Evolutionary conservation across 83 land plant genomes (phyloP).

Genomic region (Diphasiastrum complanatum): DNA sequence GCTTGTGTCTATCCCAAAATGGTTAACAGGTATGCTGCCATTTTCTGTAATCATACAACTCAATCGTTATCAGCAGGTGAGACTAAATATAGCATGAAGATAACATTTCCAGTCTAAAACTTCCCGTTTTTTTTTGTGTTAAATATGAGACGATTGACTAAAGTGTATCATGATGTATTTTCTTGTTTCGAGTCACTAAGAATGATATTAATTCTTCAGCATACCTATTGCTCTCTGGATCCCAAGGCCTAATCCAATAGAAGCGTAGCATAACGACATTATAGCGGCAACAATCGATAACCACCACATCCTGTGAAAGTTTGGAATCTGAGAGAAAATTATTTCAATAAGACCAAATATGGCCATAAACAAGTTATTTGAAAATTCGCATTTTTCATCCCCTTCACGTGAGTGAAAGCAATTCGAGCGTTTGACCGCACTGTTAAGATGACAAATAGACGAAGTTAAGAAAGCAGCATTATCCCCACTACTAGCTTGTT

Average conservation of each 20-base stretch:
- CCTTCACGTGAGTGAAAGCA: too few species aligned
- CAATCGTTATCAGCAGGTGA: too few species aligned
- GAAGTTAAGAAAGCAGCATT: too few species aligned
- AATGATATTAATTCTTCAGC: not conserved
- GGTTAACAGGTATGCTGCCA: not conserved
- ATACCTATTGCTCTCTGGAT: not conserved
- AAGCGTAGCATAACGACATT: not conserved
- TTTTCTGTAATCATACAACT: not conserved
- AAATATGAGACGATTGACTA: too few species aligned
- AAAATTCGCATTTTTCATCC: too few species aligned
- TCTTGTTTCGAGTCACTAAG: not conserved
- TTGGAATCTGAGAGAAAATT: conserved; percentile 5
- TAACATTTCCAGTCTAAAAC: too few species aligned
- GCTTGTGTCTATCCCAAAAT: not conserved
- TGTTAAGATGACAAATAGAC: too few species aligned
- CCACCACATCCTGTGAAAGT: not conserved
- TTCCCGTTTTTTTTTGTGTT: too few species aligned
- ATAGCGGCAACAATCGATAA: not conserved
- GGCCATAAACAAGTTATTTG: not conserved
- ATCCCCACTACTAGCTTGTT: too few species aligned
- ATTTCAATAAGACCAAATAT: not conserved
- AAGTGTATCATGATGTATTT: not conserved
- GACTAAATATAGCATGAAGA: too few species aligned
- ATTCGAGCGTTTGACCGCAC: too few species aligned
- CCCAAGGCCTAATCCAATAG: not conserved